A percentile compares a stretch with the other conserved stretches of the same genome.
phyloP scores from a whole-genome alignment of 1,284 basidiomycete genomes.

The Bjerkandera adusta region DNA sequence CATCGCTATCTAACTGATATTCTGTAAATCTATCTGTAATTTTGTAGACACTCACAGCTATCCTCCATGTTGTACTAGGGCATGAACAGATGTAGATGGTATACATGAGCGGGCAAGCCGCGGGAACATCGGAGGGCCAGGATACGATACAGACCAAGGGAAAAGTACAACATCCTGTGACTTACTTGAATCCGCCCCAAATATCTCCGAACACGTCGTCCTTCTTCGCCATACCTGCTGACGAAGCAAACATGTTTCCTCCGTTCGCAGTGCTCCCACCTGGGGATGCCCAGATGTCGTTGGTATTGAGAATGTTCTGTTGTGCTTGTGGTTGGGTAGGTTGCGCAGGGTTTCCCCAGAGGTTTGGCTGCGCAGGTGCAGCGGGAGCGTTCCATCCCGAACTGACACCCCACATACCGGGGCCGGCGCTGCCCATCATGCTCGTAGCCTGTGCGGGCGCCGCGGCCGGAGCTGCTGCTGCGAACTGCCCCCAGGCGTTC shows the following conservation, averaged over 20 bases:
- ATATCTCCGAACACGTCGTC: slow-evolving; percentile 79
- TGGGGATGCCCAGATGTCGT: slow-evolving; percentile 54
- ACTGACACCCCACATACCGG: slow-evolving; percentile 61
- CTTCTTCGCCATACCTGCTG: slow-evolving; percentile 48
- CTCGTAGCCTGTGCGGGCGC: slow-evolving; percentile 35
- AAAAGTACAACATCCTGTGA: neutral
- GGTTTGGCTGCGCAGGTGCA: slow-evolving; percentile 26
- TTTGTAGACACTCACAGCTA: neutral
- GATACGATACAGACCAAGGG: neutral
- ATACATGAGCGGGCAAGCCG: neutral
- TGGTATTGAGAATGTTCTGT: slow-evolving; percentile 39
- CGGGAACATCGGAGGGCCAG: neutral
- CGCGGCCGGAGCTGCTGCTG: slow-evolving; percentile 1
- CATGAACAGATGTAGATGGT: slow-evolving; percentile 6
- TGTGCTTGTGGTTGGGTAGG: slow-evolving; percentile 26
- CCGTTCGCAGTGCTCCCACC: slow-evolving; percentile 17
- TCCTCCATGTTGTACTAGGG: slow-evolving; percentile 6
- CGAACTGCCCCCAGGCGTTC: slow-evolving; percentile 13
- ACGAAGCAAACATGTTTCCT: slow-evolving; percentile 35
- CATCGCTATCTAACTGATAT: slow-evolving; percentile 21
- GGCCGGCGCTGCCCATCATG: slow-evolving; percentile 55
- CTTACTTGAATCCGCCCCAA: slow-evolving; percentile 77
- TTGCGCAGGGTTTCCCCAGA: slow-evolving; percentile 41
- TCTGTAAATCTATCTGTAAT: slow-evolving; percentile 1
- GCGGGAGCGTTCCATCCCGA: slow-evolving; percentile 55